Evolutionary conservation across 352 stramenopile species (phyloP).

Genomic region (Phytopythium cucurbitacearum): DNA sequence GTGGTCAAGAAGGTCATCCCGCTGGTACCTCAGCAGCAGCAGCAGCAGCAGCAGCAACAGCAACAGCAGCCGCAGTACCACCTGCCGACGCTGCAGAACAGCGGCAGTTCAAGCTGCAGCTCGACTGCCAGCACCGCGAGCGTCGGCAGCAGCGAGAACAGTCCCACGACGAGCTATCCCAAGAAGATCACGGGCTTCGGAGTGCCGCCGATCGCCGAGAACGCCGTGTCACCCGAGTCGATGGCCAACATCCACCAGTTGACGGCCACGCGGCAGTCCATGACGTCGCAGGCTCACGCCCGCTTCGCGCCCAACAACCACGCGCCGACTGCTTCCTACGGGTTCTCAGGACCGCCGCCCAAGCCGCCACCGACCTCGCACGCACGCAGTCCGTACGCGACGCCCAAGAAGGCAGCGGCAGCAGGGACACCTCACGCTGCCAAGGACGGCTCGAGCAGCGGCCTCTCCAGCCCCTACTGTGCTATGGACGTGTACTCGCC

Average conservation of each 20-base stretch:
- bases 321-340: conserved; percentile 25
- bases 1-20: conserved; percentile 1
- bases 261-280: conserved; percentile 28
- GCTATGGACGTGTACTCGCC: conserved; percentile 53
- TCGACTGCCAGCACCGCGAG: conserved; percentile 18
- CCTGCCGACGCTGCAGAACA: conserved; percentile 23
- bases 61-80: conserved; percentile 16
- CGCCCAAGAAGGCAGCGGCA: conserved; percentile 17
- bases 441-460: conserved; percentile 4
- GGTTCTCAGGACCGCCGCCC: conserved; percentile 19
- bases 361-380: conserved; percentile 55
- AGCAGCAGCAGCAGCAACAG: conserved; percentile 7
- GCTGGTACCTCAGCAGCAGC: not conserved
- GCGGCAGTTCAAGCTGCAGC: conserved; percentile 19
- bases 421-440: conserved; percentile 8
- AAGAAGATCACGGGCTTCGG: conserved; percentile 26
- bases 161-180: conserved; percentile 10
- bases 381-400: conserved; percentile 36
- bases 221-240: conserved; percentile 19
- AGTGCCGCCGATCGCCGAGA: conserved; percentile 31
- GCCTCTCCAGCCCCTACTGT: conserved; percentile 20
- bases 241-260: conserved; percentile 38
- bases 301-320: not conserved
- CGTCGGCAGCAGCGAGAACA: conserved; percentile 12
- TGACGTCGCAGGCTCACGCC: conserved; percentile 49